Percentiles rank a stretch among this genome's conserved stretches.
Conservation (phyloP, 176 grass and related monocot species). For the Oryza nivara region DNA sequence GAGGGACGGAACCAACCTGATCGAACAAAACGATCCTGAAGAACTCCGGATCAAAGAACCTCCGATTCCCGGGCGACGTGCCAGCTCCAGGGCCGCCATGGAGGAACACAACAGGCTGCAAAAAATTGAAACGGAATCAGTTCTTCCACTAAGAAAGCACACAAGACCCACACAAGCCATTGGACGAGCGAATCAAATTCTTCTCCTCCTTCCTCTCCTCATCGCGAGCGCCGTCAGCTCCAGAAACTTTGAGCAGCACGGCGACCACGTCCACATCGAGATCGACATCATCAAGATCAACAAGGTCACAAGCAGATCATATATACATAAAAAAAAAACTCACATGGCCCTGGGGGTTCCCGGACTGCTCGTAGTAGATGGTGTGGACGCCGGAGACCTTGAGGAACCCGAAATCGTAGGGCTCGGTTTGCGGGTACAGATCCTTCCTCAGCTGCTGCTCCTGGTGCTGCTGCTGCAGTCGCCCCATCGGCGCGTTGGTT, state of each 20-base stretch:
- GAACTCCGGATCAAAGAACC: constrained; percentile 81
- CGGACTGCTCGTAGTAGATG: constrained; percentile 94
- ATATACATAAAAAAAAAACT: background rate
- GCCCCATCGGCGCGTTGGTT: constrained; percentile 19
- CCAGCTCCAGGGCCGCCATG: constrained; percentile 82
- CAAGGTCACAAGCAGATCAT: background rate
- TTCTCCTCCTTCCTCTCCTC: too few relatives aligned
- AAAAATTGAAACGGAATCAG: background rate
- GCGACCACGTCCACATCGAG: too few relatives aligned
- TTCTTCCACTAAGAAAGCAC: background rate
- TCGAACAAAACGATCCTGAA: constrained; percentile 89
- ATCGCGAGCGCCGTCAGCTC: too few relatives aligned
- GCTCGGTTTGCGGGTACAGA: constrained; percentile 73
- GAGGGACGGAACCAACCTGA: constrained; percentile 48
- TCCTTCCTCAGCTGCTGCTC: constrained; percentile 30
- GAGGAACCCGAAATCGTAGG: constrained; percentile 67
- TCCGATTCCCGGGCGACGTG: constrained; percentile 72
- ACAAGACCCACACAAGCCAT: background rate
- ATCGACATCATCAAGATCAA: too few relatives aligned
- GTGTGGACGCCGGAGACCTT: constrained; percentile 84
- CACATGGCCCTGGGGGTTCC: constrained; percentile 82
- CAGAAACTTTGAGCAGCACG: too few relatives aligned
- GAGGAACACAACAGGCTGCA: constrained; percentile 86
- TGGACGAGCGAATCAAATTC: background rate
- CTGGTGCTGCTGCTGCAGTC: background rate